Percentiles rank a stretch among this genome's conserved stretches.
These are phyloP conservation scores for Coniella lustricola DNA, from an alignment of 2,329 filamentous ascomycete species.

Conservation along the genomic window DNA sequence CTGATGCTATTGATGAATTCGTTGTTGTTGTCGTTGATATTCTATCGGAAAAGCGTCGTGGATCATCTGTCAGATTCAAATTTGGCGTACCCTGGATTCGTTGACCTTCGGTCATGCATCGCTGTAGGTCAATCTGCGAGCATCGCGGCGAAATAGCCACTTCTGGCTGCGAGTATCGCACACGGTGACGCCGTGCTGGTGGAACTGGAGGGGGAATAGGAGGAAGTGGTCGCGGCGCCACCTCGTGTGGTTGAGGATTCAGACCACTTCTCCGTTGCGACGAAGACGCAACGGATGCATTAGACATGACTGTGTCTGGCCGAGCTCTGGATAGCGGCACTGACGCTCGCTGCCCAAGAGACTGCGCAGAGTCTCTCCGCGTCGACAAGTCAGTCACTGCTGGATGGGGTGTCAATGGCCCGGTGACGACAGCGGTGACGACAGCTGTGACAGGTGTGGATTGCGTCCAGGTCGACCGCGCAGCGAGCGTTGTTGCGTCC, in stretches of 20 bases:
- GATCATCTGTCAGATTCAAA: not conserved
- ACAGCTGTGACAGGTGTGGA: slow-evolving; percentile 1
- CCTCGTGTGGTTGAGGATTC: not conserved
- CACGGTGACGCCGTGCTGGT: not conserved
- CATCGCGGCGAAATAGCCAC: not conserved
- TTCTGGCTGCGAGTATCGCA: slow-evolving; percentile 1
- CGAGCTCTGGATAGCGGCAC: not conserved
- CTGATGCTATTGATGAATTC: no score
- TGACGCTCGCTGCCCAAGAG: not conserved
- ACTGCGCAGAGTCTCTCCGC: slow-evolving; percentile 1
- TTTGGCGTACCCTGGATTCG: slow-evolving; percentile 26
- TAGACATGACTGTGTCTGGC: slow-evolving; percentile 1
- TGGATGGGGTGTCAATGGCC: not conserved
- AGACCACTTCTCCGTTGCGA: not conserved
- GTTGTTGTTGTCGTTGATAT: no score
- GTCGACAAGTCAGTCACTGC: not conserved
- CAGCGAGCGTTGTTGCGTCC: slow-evolving; percentile 7
- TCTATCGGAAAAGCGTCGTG: no score
- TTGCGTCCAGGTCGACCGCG: slow-evolving; percentile 1
- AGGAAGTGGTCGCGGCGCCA: no score
- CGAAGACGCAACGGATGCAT: not conserved
- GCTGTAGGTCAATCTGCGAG: slow-evolving; percentile 13
- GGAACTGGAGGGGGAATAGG: no score
- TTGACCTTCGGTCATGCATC: slow-evolving; percentile 3
- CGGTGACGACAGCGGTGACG: not conserved